Percentiles rank a stretch among this genome's conserved stretches.
These are phyloP conservation scores for Didymella pinodella DNA, from an alignment of 2,329 filamentous ascomycete genomes.

Conservation along the genomic window DNA sequence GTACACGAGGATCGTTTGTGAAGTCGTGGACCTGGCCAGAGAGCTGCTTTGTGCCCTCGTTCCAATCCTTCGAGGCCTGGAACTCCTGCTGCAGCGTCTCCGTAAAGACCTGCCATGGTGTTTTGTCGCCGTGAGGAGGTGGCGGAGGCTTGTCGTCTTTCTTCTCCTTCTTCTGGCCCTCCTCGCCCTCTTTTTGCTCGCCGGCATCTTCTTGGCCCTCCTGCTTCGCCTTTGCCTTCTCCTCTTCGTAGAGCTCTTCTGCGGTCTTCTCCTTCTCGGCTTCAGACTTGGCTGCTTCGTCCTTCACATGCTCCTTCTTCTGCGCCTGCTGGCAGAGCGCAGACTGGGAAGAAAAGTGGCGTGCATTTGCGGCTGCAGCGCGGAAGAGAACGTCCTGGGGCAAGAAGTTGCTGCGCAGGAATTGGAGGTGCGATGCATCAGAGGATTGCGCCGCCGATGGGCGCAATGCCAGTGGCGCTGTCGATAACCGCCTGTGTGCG, in stretches of 20 bases:
- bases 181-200: conserved; percentile 56
- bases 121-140: conserved; percentile 97
- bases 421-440: conserved; percentile 41
- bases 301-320: conserved; percentile 47
- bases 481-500: conserved; percentile 58
- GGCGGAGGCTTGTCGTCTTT: conserved; percentile 77
- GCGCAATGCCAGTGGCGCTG: conserved; percentile 31
- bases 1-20: conserved; percentile 89
- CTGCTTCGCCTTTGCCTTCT: conserved; percentile 51
- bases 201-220: conserved; percentile 56
- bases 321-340: conserved; percentile 46
- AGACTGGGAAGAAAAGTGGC: conserved; percentile 55
- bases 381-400: conserved; percentile 51
- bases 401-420: conserved; percentile 55
- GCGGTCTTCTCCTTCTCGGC: conserved; percentile 51
- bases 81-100: conserved; percentile 96
- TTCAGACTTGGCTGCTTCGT: conserved; percentile 35
- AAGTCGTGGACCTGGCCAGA: conserved; percentile 90
- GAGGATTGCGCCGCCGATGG: conserved; percentile 36
- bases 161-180: conserved; percentile 66
- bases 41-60: conserved; percentile 95
- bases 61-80: conserved; percentile 98
- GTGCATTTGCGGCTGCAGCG: conserved; percentile 53
- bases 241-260: conserved; percentile 52
- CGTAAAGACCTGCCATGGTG: conserved; percentile 97